Evolutionary conservation across 495 filamentous ascomycete species (phyloP).

Genomic region (Cladorrhinum samala): DNA sequence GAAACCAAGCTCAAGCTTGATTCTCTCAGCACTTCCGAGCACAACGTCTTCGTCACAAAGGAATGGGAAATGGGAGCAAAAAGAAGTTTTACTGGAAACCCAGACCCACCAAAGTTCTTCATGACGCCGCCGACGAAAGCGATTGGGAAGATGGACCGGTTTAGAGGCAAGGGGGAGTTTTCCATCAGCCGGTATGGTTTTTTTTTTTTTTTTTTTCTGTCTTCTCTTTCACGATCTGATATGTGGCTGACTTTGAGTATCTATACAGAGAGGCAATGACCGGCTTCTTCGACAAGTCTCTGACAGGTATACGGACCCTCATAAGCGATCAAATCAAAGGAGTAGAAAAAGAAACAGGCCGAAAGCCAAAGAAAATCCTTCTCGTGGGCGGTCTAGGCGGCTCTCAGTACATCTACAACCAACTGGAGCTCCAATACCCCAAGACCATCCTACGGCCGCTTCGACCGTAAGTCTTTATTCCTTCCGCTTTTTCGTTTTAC

Average conservation of each 20-base stretch:
- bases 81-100: conserved; percentile 12
- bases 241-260: neutral
- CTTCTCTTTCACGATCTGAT: too few relatives aligned
- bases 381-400: conserved; percentile 24
- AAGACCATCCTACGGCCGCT: neutral
- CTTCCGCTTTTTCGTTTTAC: neutral
- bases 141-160: neutral
- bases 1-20: conserved; percentile 13
- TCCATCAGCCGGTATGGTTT: neutral
- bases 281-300: neutral
- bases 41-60: conserved; percentile 16
- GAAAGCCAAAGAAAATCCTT: conserved; percentile 15
- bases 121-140: conserved; percentile 13
- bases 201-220: neutral
- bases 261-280: conserved; percentile 5
- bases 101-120: conserved; percentile 4
- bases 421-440: conserved; percentile 7
- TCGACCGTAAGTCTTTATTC: neutral
- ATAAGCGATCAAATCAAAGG: conserved; percentile 1
- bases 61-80: conserved; percentile 25
- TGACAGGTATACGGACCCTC: neutral
- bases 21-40: conserved; percentile 6
- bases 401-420: conserved; percentile 18
- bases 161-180: neutral
- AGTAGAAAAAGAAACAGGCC: neutral